Evolutionary conservation across 1,139 yeast genomes (phyloP).

Genomic region (Kurtzmaniella quercitrusa): DNA sequence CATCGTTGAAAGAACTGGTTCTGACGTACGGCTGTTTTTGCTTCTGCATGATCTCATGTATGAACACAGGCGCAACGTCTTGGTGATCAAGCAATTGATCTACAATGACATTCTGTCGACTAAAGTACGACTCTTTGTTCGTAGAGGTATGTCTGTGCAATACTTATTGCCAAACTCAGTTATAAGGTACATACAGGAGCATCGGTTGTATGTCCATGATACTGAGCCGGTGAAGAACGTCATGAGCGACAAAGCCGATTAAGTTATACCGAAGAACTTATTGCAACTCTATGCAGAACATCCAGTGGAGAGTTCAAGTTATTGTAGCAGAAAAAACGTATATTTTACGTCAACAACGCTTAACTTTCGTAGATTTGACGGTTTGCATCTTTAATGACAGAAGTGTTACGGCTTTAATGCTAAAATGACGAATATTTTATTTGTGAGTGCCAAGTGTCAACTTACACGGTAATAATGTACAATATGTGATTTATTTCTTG

Average conservation of each 20-base stretch:
- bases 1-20: conserved; percentile 94
- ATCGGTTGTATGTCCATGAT: conserved; percentile 76
- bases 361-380: too few relatives aligned
- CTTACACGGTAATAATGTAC: too few relatives aligned
- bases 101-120: conserved; percentile 96
- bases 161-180: conserved; percentile 91
- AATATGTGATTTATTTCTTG: too few relatives aligned
- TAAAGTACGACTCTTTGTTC: conserved; percentile 82
- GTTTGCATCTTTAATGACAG: too few relatives aligned
- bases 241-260: conserved; percentile 51
- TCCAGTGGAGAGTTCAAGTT: too few relatives aligned
- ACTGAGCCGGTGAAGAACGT: conserved; percentile 94
- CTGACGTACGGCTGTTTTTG: conserved; percentile 89
- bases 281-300: too few relatives aligned
- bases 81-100: conserved; percentile 91
- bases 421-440: too few relatives aligned
- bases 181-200: conserved; percentile 90
- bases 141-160: conserved; percentile 96
- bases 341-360: too few relatives aligned
- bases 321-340: too few relatives aligned
- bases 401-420: too few relatives aligned
- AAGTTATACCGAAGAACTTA: conserved; percentile 3
- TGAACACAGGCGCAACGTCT: conserved; percentile 87
- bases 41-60: conserved; percentile 95
- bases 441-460: too few relatives aligned